Percentiles rank a stretch among this genome's conserved stretches.
Evolutionary conservation across 2,329 filamentous ascomycete genomes (phyloP).

Genomic region (Herpotrichia juniperi): DNA sequence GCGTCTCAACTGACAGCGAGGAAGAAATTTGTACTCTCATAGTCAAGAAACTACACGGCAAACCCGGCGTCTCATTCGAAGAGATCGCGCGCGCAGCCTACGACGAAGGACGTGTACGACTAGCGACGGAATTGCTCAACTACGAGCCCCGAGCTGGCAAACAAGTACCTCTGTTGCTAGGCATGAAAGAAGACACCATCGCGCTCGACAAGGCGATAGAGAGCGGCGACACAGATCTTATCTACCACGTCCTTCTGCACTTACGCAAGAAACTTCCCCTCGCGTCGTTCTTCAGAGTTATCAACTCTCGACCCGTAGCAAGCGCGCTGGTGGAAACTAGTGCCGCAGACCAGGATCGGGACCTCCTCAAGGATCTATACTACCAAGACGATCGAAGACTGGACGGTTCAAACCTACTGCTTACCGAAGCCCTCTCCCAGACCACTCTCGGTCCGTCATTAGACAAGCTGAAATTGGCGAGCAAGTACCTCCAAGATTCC

Average conservation of each 20-base stretch:
- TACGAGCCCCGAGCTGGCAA: constrained; percentile 94
- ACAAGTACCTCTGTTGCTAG: constrained; percentile 89
- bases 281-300: constrained; percentile 88
- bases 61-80: constrained; percentile 93
- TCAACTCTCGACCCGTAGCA: constrained; percentile 84
- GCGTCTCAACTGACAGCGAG: constrained; percentile 82
- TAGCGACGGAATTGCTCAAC: constrained; percentile 90
- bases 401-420: constrained; percentile 85
- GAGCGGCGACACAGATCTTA: constrained; percentile 90
- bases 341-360: constrained; percentile 77
- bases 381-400: constrained; percentile 94
- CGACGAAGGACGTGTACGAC: constrained; percentile 85
- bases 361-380: constrained; percentile 91
- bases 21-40: constrained; percentile 85
- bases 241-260: constrained; percentile 86
- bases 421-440: constrained; percentile 81
- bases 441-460: constrained; percentile 70
- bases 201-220: constrained; percentile 96
- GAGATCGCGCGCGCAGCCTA: constrained; percentile 91
- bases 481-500: constrained; percentile 81
- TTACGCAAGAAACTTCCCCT: constrained; percentile 89
- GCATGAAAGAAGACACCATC: constrained; percentile 94
- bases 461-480: constrained; percentile 88
- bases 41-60: constrained; percentile 83
- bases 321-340: constrained; percentile 88